Evolutionary conservation across 805 yeast species (phyloP).

Genomic region (Spathaspora sp.): DNA sequence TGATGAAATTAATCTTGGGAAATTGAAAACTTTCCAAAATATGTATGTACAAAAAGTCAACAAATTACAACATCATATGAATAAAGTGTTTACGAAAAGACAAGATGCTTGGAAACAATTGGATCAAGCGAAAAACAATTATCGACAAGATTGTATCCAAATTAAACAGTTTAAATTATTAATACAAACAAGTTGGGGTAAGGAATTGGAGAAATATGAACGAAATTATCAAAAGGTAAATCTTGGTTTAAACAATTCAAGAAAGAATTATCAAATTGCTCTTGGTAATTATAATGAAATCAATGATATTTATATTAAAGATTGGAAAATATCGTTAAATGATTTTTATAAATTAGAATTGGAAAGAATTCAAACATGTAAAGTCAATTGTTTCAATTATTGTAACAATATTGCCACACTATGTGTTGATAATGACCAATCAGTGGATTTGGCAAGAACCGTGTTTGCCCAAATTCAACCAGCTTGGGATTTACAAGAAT

Average conservation of each 20-base stretch:
- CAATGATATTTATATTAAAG: conserved; percentile 61
- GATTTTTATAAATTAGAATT: conserved; percentile 66
- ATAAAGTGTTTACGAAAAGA: conserved; percentile 50
- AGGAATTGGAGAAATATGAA: conserved; percentile 61
- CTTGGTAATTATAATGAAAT: conserved; percentile 52
- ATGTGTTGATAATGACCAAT: conserved; percentile 76
- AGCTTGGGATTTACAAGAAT: conserved; percentile 51
- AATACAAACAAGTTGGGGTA: conserved; percentile 67
- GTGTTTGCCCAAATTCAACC: conserved; percentile 68
- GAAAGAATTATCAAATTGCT: conserved; percentile 56
- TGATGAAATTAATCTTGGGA: conserved; percentile 42
- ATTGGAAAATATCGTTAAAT: conserved; percentile 66
- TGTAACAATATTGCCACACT: conserved; percentile 70
- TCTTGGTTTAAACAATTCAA: conserved; percentile 35
- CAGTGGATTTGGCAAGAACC: conserved; percentile 68
- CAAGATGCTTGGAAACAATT: conserved; percentile 32
- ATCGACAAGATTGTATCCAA: conserved; percentile 54
- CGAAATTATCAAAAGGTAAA: conserved; percentile 51
- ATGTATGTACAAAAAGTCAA: conserved; percentile 51
- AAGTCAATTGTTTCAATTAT: conserved; percentile 72
- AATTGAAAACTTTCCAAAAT: conserved; percentile 49
- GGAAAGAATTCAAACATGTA: conserved; percentile 66
- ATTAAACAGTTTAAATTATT: conserved; percentile 59
- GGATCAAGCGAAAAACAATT: conserved; percentile 41
- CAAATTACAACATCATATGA: conserved; percentile 55